These are phyloP conservation scores for Neopestalotiopsis clavispora DNA, from an alignment of 2,329 filamentous ascomycete genomes.

Conservation along the genomic window DNA sequence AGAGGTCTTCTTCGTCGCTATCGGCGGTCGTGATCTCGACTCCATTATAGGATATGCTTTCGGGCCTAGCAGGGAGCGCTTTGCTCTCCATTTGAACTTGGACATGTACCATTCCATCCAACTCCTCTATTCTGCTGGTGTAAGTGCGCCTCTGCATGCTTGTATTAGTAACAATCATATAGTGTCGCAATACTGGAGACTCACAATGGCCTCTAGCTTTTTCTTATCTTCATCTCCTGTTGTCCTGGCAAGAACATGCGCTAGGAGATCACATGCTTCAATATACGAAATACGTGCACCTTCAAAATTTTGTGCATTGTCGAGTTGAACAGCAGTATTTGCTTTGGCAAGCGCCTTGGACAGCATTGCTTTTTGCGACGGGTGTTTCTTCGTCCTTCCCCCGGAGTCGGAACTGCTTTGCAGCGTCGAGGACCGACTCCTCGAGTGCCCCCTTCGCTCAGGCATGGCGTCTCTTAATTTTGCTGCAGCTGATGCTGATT, in stretches of 20 bases:
- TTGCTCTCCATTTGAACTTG: slow-evolving; percentile 63
- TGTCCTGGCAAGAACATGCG: slow-evolving; percentile 86
- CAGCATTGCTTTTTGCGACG: slow-evolving; percentile 92
- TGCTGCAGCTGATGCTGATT: slow-evolving; percentile 30
- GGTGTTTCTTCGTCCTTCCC: slow-evolving; percentile 44
- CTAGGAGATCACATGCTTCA: slow-evolving; percentile 87
- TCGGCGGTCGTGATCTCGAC: slow-evolving; percentile 39
- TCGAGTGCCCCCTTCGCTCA: slow-evolving; percentile 47
- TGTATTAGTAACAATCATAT: neutral
- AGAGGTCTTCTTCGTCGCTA: slow-evolving; percentile 51
- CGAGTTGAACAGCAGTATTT: slow-evolving; percentile 91
- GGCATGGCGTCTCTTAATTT: slow-evolving; percentile 37
- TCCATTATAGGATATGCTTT: slow-evolving; percentile 62
- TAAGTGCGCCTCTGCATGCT: slow-evolving; percentile 80
- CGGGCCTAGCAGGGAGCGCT: slow-evolving; percentile 73
- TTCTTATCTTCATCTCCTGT: slow-evolving; percentile 84
- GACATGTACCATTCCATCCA: slow-evolving; percentile 72
- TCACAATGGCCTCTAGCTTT: slow-evolving; percentile 92
- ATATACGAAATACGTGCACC: slow-evolving; percentile 88
- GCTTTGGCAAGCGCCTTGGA: slow-evolving; percentile 95
- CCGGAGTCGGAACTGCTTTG: slow-evolving; percentile 51
- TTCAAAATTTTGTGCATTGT: slow-evolving; percentile 95
- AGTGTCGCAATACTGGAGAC: slow-evolving; percentile 38
- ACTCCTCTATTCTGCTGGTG: slow-evolving; percentile 84
- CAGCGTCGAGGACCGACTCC: slow-evolving; percentile 49